Evolutionary conservation across 106 monocot species (phyloP).

Genomic region (Vanilla planifolia): DNA sequence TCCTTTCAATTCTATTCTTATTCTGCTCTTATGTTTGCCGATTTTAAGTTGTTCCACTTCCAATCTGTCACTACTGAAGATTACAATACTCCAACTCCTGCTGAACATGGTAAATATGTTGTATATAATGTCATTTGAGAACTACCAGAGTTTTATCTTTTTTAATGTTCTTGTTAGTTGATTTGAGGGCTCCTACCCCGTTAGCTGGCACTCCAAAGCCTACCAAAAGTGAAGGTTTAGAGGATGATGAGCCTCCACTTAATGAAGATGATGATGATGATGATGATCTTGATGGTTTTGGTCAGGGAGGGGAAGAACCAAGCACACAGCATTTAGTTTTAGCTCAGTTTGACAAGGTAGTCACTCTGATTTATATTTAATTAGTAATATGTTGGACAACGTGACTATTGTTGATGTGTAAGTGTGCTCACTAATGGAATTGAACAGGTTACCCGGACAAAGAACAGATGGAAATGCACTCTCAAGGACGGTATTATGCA

Average conservation of each 20-base stretch:
- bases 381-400: neutral
- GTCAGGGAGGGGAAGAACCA: slow-evolving; percentile 73
- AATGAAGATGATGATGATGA: slow-evolving; percentile 97
- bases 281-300: slow-evolving; percentile 70
- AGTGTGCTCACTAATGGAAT: too few species aligned
- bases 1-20: slow-evolving; percentile 2
- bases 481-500: slow-evolving; percentile 99
- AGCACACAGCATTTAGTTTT: slow-evolving; percentile 85
- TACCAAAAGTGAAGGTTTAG: slow-evolving; percentile 42
- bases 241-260: slow-evolving; percentile 90
- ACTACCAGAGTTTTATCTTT: neutral
- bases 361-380: neutral
- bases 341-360: slow-evolving; percentile 95
- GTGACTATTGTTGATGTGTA: neutral
- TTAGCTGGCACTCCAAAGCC: slow-evolving; percentile 68
- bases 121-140: neutral
- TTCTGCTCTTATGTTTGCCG: slow-evolving; percentile 10
- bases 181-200: slow-evolving; percentile 52
- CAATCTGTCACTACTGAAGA: slow-evolving; percentile 63
- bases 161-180: slow-evolving; percentile 17
- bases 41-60: slow-evolving; percentile 43
- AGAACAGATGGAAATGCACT: slow-evolving; percentile 90
- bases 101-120: slow-evolving; percentile 46
- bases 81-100: slow-evolving; percentile 55
- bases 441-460: slow-evolving; percentile 72